These are phyloP conservation scores for Trichaptum fuscoviolaceum DNA, from an alignment of 768 basidiomycete genomes.

Conservation along the genomic window DNA sequence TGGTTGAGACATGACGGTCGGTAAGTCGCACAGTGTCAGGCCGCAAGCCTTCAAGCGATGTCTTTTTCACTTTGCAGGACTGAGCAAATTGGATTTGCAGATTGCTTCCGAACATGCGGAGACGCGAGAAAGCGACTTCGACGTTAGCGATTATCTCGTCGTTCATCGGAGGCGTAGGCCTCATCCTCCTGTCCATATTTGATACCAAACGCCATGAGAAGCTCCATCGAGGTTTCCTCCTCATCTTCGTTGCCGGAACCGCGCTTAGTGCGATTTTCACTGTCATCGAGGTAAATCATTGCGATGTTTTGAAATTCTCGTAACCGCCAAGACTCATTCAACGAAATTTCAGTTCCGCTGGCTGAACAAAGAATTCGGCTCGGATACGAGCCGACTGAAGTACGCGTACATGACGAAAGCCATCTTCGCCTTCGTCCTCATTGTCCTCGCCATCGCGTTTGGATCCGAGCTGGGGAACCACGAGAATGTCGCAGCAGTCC, in stretches of 20 bases:
- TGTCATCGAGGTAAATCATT: conserved; percentile 47
- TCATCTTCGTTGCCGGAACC: conserved; percentile 71
- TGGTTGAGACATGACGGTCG: conserved; percentile 60
- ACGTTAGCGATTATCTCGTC: conserved; percentile 56
- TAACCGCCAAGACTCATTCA: background rate
- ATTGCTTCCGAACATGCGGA: conserved; percentile 54
- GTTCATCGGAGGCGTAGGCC: conserved; percentile 37
- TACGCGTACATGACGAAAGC: conserved; percentile 59
- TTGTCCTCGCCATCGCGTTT: conserved; percentile 60
- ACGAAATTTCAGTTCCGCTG: conserved; percentile 48
- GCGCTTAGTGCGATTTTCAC: conserved; percentile 71
- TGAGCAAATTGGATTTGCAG: conserved; percentile 25
- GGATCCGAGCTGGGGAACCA: conserved; percentile 43
- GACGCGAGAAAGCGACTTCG: conserved; percentile 48
- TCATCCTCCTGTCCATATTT: conserved; percentile 66
- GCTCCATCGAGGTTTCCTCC: conserved; percentile 55
- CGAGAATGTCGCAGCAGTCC: conserved; percentile 40
- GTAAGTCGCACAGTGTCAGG: conserved; percentile 28
- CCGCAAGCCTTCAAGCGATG: no score
- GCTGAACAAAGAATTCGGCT: conserved; percentile 51
- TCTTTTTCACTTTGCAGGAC: background rate
- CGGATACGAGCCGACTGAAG: conserved; percentile 37
- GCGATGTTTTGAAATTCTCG: background rate
- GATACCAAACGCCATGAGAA: conserved; percentile 53
- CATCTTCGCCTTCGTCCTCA: conserved; percentile 50